phyloP scores from a whole-genome alignment of 176 grass and related monocot genomes.

The Aegilops speltoides region DNA sequence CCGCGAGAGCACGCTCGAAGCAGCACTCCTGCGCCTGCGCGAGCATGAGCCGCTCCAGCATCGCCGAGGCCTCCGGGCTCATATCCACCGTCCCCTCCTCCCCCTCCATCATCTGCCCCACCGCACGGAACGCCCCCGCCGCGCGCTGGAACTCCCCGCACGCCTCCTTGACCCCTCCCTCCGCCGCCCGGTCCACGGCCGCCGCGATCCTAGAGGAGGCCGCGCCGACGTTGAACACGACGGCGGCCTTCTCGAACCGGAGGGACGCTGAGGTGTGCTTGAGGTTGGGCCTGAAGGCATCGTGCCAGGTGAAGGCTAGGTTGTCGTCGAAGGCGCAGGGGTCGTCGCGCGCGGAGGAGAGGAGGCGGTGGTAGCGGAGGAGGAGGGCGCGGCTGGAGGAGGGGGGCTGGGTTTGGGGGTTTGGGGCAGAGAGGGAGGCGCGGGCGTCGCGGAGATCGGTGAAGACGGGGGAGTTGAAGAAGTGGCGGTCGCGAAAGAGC shows the following conservation, averaged over 20 bases:
- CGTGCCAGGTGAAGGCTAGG: conserved; percentile 75
- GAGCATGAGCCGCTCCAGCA: conserved; percentile 86
- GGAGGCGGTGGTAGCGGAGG: conserved; percentile 59
- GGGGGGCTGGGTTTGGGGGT: conserved; percentile 31
- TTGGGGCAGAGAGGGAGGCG: conserved; percentile 34
- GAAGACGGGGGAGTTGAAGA: conserved; percentile 62
- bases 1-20: conserved; percentile 71
- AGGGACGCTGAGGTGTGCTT: conserved; percentile 51
- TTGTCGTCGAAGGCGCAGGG: conserved; percentile 50
- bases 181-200: conserved; percentile 37
- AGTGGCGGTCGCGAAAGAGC: conserved; percentile 52
- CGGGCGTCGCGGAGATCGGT: conserved; percentile 43
- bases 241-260: conserved; percentile 60
- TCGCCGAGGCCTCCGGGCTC: conserved; percentile 42
- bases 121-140: conserved; percentile 52
- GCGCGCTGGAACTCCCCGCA: conserved; percentile 68
- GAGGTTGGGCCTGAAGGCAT: conserved; percentile 67
- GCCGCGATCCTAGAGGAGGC: conserved; percentile 56
- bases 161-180: conserved; percentile 52
- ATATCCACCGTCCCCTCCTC: conserved; percentile 61
- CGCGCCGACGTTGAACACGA: conserved; percentile 71
- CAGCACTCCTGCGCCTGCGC: conserved; percentile 91
- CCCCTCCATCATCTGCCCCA: conserved; percentile 50
- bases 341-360: conserved; percentile 45
- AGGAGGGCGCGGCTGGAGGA: conserved; percentile 49